These are phyloP conservation scores for Nitzschia sp. DNA, from an alignment of 108 stramenopile genomes.

Conservation along the genomic window DNA sequence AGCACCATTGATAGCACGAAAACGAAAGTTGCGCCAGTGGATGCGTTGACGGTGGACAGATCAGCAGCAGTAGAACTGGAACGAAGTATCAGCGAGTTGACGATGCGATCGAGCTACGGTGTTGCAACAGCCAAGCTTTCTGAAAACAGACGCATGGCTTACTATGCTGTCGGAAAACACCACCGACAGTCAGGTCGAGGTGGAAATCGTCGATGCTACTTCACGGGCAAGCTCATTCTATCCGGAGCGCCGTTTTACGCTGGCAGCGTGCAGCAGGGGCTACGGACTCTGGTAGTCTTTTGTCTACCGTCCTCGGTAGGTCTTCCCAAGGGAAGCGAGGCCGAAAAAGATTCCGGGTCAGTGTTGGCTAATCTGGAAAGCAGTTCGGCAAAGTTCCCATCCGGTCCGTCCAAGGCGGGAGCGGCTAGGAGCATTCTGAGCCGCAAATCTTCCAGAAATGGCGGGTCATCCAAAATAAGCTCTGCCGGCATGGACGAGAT, in stretches of 20 bases:
- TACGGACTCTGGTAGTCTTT: conserved; percentile 85
- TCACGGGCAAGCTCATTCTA: conserved; percentile 69
- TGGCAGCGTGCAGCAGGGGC: conserved; percentile 78
- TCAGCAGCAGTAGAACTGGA: conserved; percentile 39
- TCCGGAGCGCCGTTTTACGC: conserved; percentile 82
- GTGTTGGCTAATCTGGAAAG: background rate
- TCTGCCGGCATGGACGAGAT: conserved; percentile 27
- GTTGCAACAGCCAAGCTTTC: conserved; percentile 35
- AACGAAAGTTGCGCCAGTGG: conserved; percentile 20
- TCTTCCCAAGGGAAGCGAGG: conserved; percentile 37
- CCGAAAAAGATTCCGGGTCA: background rate
- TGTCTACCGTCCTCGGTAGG: conserved; percentile 78
- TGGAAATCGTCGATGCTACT: conserved; percentile 85
- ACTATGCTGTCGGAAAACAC: conserved; percentile 83
- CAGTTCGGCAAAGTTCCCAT: background rate
- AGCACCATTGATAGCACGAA: background rate
- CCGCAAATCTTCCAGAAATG: background rate
- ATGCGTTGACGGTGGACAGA: conserved; percentile 29
- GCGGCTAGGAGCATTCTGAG: conserved; percentile 2
- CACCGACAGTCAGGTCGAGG: conserved; percentile 47
- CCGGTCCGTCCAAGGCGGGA: background rate
- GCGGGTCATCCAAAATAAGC: background rate
- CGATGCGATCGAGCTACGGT: conserved; percentile 70
- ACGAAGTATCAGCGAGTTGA: conserved; percentile 73
- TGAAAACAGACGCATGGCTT: conserved; percentile 80